Conservation (phyloP, 805 yeast species). For the Candida andamanensis region DNA sequence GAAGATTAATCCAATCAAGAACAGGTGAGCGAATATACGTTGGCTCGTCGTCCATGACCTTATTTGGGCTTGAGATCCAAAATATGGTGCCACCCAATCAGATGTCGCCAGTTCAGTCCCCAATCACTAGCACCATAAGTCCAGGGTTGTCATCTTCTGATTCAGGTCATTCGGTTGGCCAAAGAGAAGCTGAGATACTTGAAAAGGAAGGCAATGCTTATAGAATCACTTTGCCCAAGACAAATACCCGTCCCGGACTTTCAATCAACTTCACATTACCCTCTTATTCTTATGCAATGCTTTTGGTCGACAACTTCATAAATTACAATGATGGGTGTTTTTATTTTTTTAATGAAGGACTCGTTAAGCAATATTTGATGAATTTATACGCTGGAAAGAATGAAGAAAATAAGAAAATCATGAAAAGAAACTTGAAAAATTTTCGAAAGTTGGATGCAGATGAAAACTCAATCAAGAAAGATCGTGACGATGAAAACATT, state of each 20-base stretch:
- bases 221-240: conserved; percentile 60
- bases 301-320: conserved; percentile 69
- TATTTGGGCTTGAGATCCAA: conserved; percentile 74
- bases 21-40: conserved; percentile 74
- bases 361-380: conserved; percentile 62
- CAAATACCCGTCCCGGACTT: conserved; percentile 62
- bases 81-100: conserved; percentile 44
- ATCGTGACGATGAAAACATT: conserved; percentile 49
- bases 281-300: conserved; percentile 69
- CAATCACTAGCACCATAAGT: conserved; percentile 6
- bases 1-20: conserved; percentile 65
- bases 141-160: conserved; percentile 6
- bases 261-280: conserved; percentile 71
- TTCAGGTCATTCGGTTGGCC: conserved; percentile 8
- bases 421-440: conserved; percentile 26
- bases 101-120: conserved; percentile 9
- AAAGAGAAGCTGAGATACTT: conserved; percentile 50
- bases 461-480: conserved; percentile 39
- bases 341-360: conserved; percentile 78
- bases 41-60: conserved; percentile 79
- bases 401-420: conserved; percentile 32
- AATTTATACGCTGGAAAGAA: conserved; percentile 53
- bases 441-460: conserved; percentile 23
- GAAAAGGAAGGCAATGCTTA: conserved; percentile 78
- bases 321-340: conserved; percentile 82